Evolutionary conservation across 257 asterid species (phyloP).

Genomic region (Solanum rostratum): DNA sequence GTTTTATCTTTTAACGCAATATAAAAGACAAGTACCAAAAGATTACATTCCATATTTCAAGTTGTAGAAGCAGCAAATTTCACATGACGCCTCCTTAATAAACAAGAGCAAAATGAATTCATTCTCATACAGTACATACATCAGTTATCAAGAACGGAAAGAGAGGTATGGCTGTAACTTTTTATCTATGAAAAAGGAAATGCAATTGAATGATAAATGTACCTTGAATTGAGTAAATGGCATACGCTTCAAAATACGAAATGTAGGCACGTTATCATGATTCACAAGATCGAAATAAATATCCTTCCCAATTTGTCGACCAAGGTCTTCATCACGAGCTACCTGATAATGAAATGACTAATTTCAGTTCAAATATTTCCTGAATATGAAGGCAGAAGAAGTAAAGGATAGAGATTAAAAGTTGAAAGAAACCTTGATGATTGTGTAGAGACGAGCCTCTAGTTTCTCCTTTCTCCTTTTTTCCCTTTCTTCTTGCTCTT

Average conservation of each 20-base stretch:
- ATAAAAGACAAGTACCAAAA: background rate
- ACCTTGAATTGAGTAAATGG: slow-evolving; percentile 67
- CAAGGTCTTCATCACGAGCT: slow-evolving; percentile 68
- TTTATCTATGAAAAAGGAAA: background rate
- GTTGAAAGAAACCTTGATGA: slow-evolving; percentile 44
- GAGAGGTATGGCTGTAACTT: too few species aligned
- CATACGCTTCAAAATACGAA: slow-evolving; percentile 55
- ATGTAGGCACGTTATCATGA: slow-evolving; percentile 69
- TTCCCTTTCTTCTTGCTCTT: slow-evolving; percentile 64
- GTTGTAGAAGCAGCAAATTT: background rate
- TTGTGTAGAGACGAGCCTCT: slow-evolving; percentile 64
- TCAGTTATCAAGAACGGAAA: too few species aligned
- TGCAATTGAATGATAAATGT: background rate
- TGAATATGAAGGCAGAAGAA: background rate
- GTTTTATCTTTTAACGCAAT: background rate
- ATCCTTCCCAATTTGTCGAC: slow-evolving; percentile 61
- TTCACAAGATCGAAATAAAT: slow-evolving; percentile 80
- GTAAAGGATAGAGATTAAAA: background rate
- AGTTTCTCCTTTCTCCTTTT: slow-evolving; percentile 58
- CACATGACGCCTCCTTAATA: background rate
- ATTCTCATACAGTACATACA: background rate
- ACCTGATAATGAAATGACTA: slow-evolving; percentile 30
- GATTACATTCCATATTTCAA: background rate
- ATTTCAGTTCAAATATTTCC: background rate
- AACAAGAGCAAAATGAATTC: background rate